Evolutionary conservation across 345 rosid genomes (phyloP).

Genomic region (Brassica rapa): DNA sequence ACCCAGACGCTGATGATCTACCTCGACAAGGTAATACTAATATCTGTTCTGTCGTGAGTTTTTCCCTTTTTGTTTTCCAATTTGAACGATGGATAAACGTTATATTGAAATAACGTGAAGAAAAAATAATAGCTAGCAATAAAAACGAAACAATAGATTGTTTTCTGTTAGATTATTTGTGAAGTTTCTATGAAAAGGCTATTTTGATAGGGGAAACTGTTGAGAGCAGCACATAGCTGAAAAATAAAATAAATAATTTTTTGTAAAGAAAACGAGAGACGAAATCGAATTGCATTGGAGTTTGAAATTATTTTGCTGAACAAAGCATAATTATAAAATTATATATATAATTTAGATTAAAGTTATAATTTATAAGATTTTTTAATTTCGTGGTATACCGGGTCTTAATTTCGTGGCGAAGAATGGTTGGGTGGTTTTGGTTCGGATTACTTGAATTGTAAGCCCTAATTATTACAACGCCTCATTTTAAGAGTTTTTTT

Average conservation of each 20-base stretch:
- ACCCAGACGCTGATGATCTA: constrained; percentile 26
- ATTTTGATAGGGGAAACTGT: neutral
- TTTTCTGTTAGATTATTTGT: neutral
- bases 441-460: constrained; percentile 1
- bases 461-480: constrained; percentile 11
- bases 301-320: constrained; percentile 4
- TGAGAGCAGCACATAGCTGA: neutral
- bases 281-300: constrained; percentile 21
- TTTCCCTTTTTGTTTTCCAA: neutral
- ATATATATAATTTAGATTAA: no score
- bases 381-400: neutral
- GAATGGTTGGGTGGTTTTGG: constrained; percentile 21
- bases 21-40: no score
- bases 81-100: neutral
- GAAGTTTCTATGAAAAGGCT: neutral
- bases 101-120: neutral
- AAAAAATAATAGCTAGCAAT: neutral
- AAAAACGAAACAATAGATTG: no score
- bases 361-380: no score
- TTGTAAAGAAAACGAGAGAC: neutral
- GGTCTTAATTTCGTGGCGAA: constrained; percentile 20
- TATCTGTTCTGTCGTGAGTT: neutral
- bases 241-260: neutral
- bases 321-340: neutral
- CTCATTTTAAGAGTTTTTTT: neutral